Evolutionary conservation across 225 moss, liverwort and hornwort species (phyloP), one percentile per base, ranked within the genome.

Genomic region (Sphagnum tenellum): DNA sequence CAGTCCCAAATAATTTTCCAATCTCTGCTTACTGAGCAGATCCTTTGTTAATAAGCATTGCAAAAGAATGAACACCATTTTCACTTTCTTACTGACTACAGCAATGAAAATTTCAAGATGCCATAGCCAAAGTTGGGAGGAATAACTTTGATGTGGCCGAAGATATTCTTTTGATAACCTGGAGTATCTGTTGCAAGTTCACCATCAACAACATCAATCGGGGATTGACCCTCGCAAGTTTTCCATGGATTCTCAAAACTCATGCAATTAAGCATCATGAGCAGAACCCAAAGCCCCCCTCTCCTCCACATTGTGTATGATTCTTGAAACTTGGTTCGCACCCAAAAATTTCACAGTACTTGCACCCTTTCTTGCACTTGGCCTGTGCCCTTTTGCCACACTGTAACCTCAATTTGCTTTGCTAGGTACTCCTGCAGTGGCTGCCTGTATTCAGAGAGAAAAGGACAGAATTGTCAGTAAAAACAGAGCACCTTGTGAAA

Each of bases 181-280:
- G 57, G 60, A 63, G 64, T 57, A 60, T 70, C 56, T 5, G 59
- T 47, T 6, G 46, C 58, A 71, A 55, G 72, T 62, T 47, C 14
- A 59, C 3, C 29, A 64, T 65, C 73, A 81, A 80, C 73, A 54
- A 66, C 60, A 50, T 62, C 55, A 50, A 62, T 14, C 73, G 78
- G 53, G 46, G 67, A 81, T 12, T 75, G 81, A 49, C 66, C 71
- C 76, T 68, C 60, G 65, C 82, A 78, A 50, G 78, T 71, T 51
- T 73, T 75, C 82, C 74, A 72, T 59, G 57, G 62, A 3, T 62
- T 66, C 62, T 29, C 67, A 10, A 14, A 44, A 50, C 62, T 61
- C n/a, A 73, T 4, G 53, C 65, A 75, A 62, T 68, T 65, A 56
- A 75, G 14, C 44, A 75, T 46, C 50, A 75, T 63, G 59, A 80